Percentiles rank a stretch among this genome's conserved stretches.
phyloP scores from a whole-genome alignment of 2,329 filamentous ascomycete species.

The Sordariomycetes sp. region DNA sequence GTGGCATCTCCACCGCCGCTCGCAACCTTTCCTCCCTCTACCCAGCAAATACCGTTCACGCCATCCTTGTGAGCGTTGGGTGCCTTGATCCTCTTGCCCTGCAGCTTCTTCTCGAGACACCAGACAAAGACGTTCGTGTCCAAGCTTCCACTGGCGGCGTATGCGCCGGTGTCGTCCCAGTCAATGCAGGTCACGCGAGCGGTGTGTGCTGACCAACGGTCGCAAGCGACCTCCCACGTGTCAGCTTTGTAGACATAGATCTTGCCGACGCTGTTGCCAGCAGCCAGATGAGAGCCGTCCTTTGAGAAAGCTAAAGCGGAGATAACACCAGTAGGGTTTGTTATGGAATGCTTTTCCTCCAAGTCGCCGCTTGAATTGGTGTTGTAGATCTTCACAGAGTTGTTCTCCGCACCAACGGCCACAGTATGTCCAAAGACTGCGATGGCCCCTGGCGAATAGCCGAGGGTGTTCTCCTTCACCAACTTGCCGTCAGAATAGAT shows the following conservation, averaged over 20 bases:
- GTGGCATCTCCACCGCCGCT: conserved; percentile 82
- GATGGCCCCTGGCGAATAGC: conserved; percentile 60
- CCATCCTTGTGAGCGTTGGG: conserved; percentile 93
- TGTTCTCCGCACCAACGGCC: conserved; percentile 68
- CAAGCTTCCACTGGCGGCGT: conserved; percentile 74
- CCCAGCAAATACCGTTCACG: conserved; percentile 80
- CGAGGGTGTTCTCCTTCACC: conserved; percentile 48
- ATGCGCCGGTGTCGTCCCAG: conserved; percentile 72
- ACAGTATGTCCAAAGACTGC: conserved; percentile 59
- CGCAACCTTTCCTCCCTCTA: conserved; percentile 59
- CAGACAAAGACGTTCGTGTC: conserved; percentile 92
- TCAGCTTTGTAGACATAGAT: conserved; percentile 66
- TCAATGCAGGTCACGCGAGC: conserved; percentile 48
- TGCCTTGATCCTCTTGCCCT: conserved; percentile 75
- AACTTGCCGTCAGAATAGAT: conserved; percentile 53
- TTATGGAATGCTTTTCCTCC: conserved; percentile 45
- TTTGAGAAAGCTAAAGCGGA: conserved; percentile 78
- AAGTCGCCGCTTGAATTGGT: conserved; percentile 46
- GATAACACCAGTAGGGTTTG: conserved; percentile 61
- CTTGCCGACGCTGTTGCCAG: conserved; percentile 77
- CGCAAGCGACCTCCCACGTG: conserved; percentile 64
- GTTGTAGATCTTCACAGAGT: conserved; percentile 64
- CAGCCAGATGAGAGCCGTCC: conserved; percentile 68
- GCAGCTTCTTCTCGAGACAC: conserved; percentile 70
- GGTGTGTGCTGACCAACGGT: conserved; percentile 57